A percentile compares a stretch with the other conserved stretches of the same genome.
These are phyloP conservation scores for Starmera dryadoides DNA, from an alignment of 805 yeast species.

Conservation along the genomic window DNA sequence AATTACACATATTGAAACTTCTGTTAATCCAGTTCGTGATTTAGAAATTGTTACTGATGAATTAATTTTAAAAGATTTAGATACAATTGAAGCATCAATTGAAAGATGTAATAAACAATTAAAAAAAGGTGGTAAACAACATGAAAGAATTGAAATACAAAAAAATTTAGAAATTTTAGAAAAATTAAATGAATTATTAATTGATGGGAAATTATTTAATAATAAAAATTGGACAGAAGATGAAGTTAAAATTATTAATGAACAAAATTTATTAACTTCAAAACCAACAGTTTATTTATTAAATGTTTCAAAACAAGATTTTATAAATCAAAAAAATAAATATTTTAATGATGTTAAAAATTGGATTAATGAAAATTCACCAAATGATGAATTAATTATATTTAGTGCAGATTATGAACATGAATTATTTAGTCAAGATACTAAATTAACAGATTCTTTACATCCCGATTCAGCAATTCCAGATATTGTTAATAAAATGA, in stretches of 20 bases:
- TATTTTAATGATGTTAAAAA: constrained; percentile 41
- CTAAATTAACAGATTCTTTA: constrained; percentile 33
- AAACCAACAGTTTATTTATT: constrained; percentile 80
- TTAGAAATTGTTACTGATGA: constrained; percentile 71
- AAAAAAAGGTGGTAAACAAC: constrained; percentile 30
- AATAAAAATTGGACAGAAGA: constrained; percentile 51
- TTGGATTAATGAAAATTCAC: constrained; percentile 66
- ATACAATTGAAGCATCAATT: constrained; percentile 52
- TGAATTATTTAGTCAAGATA: constrained; percentile 17
- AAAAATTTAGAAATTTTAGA: constrained; percentile 29
- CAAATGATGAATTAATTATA: constrained; percentile 63
- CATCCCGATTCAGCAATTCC: constrained; percentile 47
- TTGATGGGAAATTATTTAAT: constrained; percentile 62
- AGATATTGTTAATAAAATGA: constrained; percentile 56
- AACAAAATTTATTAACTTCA: constrained; percentile 71
- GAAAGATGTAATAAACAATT: constrained; percentile 40
- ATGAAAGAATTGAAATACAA: constrained; percentile 40
- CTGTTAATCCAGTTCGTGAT: constrained; percentile 70
- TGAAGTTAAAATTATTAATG: constrained; percentile 62
- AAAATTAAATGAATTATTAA: constrained; percentile 39
- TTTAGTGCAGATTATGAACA: constrained; percentile 52
- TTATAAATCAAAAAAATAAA: constrained; percentile 42
- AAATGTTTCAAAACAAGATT: constrained; percentile 70
- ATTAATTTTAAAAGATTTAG: constrained; percentile 70
- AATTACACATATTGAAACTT: constrained; percentile 66